Base-by-base conservation (phyloP, 768 basidiomycete genomes). In the Epithele typhae region DNA sequence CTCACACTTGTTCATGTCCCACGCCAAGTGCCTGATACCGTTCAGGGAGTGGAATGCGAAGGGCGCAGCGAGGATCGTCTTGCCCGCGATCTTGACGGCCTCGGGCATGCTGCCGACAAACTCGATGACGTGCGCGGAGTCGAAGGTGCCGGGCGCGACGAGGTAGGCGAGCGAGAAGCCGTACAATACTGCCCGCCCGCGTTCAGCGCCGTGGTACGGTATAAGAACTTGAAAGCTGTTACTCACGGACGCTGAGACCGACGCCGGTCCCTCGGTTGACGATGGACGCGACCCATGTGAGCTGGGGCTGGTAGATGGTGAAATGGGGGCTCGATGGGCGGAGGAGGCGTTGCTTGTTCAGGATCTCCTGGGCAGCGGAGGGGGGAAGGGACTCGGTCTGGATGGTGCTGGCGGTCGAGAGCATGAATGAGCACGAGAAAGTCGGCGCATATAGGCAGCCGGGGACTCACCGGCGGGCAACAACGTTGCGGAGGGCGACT, bases 241-340 rank as follows among this genome's bases (percentile, higher is more conserved):
- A 81, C 84, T 56, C 59, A 92, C 91, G 74, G 40, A 75, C 81
- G 50, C 87, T 86, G 40, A 99, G 77, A 9, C 73, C 89, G 7
- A 67, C 77, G 49, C 95, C 96, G 10, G 92, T 87, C n/a, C 77
- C 65, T 64, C 96, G 87, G 69, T 98, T 85, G 33, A 77, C 81
- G 58, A 95, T 92, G 15, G 92, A 96, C 4, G 69, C 76, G 45
- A 89, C 12, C 90, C 91, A 95, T 27, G 95, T 97, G 38, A 98
- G 67, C 68, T 98, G 91, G 2, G 87, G 88, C 61, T 94, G 86
- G 71, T 99, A 99, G 68, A 99, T 98, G 46, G 92, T 92, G 63
- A 92, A 87, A 66, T 97, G 94, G 8, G 96, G 96, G 59, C 87
- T 89, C 52, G 78, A 87, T 15, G 96, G 95, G n/a, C 96, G 86